Percentiles rank a stretch among this genome's conserved stretches.
Evolutionary conservation across 2,329 filamentous ascomycete species (phyloP).

Genomic region (Macrophomina pseudophaseolina): DNA sequence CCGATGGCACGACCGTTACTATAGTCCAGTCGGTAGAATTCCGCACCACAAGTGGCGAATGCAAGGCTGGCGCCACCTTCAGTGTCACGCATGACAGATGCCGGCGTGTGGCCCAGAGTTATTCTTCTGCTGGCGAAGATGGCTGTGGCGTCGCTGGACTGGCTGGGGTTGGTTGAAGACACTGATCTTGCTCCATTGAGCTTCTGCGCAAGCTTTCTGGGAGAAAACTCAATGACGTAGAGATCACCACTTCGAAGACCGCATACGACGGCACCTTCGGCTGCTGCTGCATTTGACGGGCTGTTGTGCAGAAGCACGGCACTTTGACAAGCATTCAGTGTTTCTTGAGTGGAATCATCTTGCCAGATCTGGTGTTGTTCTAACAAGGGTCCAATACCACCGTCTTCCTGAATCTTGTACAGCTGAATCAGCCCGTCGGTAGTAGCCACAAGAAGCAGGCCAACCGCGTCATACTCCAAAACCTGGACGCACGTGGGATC

Average conservation of each 20-base stretch:
- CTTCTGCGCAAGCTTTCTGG: not conserved
- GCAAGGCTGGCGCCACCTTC: conserved; percentile 36
- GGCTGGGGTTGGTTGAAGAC: not conserved
- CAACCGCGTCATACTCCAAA: not conserved
- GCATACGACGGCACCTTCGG: conserved; percentile 36
- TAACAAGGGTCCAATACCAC: conserved; percentile 10
- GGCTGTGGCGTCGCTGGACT: not conserved
- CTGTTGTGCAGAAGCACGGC: conserved; percentile 18
- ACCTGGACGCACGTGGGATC: conserved; percentile 24
- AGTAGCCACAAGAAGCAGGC: conserved; percentile 23
- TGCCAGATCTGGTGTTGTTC: conserved; percentile 16
- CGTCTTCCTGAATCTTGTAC: conserved; percentile 14
- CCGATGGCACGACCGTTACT: conserved; percentile 20
- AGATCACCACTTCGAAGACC: conserved; percentile 43
- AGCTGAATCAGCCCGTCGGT: conserved; percentile 22
- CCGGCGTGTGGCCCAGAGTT: conserved; percentile 23
- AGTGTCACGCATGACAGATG: conserved; percentile 24
- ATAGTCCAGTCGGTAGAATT: conserved; percentile 42
- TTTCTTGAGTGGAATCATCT: conserved; percentile 15
- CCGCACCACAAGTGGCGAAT: conserved; percentile 46
- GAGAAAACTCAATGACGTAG: conserved; percentile 28
- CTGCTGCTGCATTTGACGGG: not conserved
- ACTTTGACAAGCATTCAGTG: conserved; percentile 24
- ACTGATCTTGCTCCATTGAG: conserved; percentile 17
- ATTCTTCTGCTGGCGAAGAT: conserved; percentile 5